Evolutionary conservation across 768 basidiomycete species (phyloP), one percentile per base, ranked within the genome.

Genomic region (Dioszegia crocea): DNA sequence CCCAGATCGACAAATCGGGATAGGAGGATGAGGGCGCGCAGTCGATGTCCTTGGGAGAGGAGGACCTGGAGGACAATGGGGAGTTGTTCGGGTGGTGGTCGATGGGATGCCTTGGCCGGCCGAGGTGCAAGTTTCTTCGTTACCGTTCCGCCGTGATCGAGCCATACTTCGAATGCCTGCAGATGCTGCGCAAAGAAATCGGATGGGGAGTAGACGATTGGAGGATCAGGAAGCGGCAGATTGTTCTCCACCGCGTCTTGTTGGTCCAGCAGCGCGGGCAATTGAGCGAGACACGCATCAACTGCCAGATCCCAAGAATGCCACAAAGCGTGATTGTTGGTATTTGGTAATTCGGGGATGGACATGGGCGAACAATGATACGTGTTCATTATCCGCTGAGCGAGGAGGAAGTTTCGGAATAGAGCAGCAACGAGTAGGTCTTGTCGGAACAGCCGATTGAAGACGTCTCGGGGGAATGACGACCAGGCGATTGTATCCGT

Each of bases 401-500:
- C 96, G 46, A 98, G 83, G 6, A 99, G 84, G 80, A 96, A 99
- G 67, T 98, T 97, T 27, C 96, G 86, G 81, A 98, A 99, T 2
- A 99, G 80, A 5, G 91, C 96, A 0, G 96, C 93, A 51, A 98
- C 91, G 41, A 97, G 83, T 53, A 98, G 84, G 73, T 99, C 96
- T 54, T 92, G 94, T 43, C 96, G 83, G 76, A 97, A 98, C 24
- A 98, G 79, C 33, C 91, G 85, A 17, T 91, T 92, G 78, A 99
- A 98, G 3, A 90, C 84, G 36, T 96, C 92, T 45, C 87, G 84
- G 38, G 92, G 88, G 75, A 99, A 94, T 2, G 91, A 89, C 14
- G 93, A 93, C 96, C 96, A 99, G 6, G 96, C 96, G 62, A 99
- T 98, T 9, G 96, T 98, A 78, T 99, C 96, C 16, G 96, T 98